Conservation (phyloP, 2,329 filamentous ascomycete species). For the Volutella citrinella region DNA sequence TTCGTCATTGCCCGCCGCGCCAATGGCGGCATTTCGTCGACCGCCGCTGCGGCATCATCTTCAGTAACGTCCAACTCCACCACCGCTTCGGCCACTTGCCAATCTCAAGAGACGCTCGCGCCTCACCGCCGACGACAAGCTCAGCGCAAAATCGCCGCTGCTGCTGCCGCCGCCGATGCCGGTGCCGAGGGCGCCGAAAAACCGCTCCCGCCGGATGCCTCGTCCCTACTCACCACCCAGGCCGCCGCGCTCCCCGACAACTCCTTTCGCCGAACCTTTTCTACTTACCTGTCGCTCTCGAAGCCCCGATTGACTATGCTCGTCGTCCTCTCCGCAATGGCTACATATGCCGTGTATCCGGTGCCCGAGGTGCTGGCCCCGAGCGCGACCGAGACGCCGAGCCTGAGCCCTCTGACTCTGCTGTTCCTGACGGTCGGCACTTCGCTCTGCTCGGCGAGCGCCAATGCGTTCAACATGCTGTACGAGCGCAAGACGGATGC, state of each 20-base stretch:
- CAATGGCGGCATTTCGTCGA: constrained; percentile 26
- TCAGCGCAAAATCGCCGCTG: constrained; percentile 20
- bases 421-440: constrained; percentile 90
- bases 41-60: constrained; percentile 18
- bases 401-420: constrained; percentile 85
- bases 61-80: constrained; percentile 14
- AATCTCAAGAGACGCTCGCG: constrained; percentile 24
- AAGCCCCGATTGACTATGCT: constrained; percentile 92
- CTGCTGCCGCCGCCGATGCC: constrained; percentile 12
- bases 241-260: constrained; percentile 48
- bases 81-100: constrained; percentile 16
- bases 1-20: constrained; percentile 26
- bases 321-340: constrained; percentile 86
- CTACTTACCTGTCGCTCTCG: constrained; percentile 84
- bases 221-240: constrained; percentile 51
- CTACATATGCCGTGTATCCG: constrained; percentile 88
- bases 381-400: constrained; percentile 65
- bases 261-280: constrained; percentile 64
- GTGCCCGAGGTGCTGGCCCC: constrained; percentile 81
- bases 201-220: constrained; percentile 48
- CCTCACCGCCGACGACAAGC: constrained; percentile 36
- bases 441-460: constrained; percentile 81
- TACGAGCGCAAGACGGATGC: constrained; percentile 89
- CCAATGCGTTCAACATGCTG: constrained; percentile 96
- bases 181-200: constrained; percentile 9